These are phyloP conservation scores for Picochlorum sp. DNA, from an alignment of 139 green algal genomes.

Conservation along the genomic window DNA sequence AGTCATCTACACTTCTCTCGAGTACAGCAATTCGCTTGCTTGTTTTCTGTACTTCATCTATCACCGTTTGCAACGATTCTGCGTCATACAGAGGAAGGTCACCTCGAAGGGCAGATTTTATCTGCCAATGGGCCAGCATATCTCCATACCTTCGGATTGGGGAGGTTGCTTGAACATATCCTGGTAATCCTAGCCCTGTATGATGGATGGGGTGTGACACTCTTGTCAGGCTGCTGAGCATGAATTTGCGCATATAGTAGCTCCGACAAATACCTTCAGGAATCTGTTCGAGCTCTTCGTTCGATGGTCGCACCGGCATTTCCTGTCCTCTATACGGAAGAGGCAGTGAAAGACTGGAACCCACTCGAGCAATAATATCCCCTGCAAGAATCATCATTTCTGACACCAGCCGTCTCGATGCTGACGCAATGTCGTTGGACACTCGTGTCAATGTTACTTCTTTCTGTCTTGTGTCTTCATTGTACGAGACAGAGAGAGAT, in stretches of 20 bases:
- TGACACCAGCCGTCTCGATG: slow-evolving; percentile 36
- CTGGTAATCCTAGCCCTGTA: slow-evolving; percentile 54
- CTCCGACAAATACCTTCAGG: slow-evolving; percentile 51
- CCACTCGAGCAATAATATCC: neutral
- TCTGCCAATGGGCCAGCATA: slow-evolving; percentile 70
- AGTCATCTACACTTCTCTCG: slow-evolving; percentile 41
- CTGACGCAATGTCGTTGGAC: neutral
- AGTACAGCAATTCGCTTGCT: slow-evolving; percentile 16
- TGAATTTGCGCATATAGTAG: slow-evolving; percentile 43
- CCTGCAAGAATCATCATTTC: slow-evolving; percentile 78
- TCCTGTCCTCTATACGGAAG: slow-evolving; percentile 67
- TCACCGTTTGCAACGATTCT: slow-evolving; percentile 21
- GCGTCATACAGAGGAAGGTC: slow-evolving; percentile 28
- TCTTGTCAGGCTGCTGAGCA: slow-evolving; percentile 51
- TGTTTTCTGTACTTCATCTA: neutral
- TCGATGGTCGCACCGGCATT: slow-evolving; percentile 16
- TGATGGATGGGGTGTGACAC: slow-evolving; percentile 34
- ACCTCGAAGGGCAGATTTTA: slow-evolving; percentile 55
- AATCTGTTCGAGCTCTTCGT: slow-evolving; percentile 36
- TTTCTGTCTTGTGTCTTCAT: neutral
- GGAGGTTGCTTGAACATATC: slow-evolving; percentile 71
- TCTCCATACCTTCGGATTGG: slow-evolving; percentile 73
- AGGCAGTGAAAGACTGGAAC: slow-evolving; percentile 30
- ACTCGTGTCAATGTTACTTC: neutral
- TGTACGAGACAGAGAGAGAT: slow-evolving; percentile 30